phyloP scores from a whole-genome alignment of 495 filamentous ascomycete species.

The Copromyces sp. region DNA sequence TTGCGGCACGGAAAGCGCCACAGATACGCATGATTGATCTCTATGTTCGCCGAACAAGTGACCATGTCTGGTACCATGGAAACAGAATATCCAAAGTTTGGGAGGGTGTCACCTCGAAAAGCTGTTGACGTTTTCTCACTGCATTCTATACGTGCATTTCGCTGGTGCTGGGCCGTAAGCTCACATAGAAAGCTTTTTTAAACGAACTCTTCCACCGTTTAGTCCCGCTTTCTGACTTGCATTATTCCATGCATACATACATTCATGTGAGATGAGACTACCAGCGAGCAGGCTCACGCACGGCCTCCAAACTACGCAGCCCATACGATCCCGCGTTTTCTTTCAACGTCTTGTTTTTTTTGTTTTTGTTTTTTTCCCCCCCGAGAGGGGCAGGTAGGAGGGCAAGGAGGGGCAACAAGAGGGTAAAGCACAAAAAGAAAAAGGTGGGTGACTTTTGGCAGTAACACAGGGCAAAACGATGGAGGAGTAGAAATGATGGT shows the following conservation, averaged over 20 bases:
- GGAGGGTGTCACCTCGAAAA: neutral
- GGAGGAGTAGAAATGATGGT: neutral
- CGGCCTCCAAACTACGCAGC: neutral
- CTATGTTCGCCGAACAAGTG: neutral
- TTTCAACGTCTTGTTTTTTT: neutral
- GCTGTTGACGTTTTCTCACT: neutral
- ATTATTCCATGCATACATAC: neutral
- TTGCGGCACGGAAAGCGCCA: neutral
- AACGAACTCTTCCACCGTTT: neutral
- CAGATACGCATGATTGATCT: neutral
- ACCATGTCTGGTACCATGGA: neutral
- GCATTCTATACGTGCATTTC: neutral
- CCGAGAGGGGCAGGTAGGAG: neutral
- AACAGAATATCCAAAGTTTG: neutral
- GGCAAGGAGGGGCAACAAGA: neutral
- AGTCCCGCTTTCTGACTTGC: neutral
- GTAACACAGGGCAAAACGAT: neutral
- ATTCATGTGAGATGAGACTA: neutral
- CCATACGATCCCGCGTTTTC: neutral
- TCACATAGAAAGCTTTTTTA: neutral
- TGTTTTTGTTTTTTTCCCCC: neutral
- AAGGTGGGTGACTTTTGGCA: neutral
- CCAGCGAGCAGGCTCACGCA: neutral
- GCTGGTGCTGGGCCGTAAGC: neutral
- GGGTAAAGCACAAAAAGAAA: neutral